Conservation (phyloP, 73 alveolate species). For the Durusdinium trenchii region DNA sequence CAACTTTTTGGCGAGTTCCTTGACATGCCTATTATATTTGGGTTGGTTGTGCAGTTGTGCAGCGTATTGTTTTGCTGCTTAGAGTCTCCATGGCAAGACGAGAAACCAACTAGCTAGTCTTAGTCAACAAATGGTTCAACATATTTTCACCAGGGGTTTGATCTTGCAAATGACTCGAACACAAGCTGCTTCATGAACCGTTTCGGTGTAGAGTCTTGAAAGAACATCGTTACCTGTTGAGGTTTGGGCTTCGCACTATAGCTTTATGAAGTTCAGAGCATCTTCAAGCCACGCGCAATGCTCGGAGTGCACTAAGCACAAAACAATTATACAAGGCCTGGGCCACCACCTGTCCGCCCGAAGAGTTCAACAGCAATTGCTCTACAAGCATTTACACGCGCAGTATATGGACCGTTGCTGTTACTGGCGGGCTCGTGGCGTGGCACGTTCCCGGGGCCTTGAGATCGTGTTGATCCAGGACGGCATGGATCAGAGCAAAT, state of each 20-base stretch:
- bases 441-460: neutral
- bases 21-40: too few relatives aligned
- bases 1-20: conserved; percentile 45
- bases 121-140: too few relatives aligned
- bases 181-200: too few relatives aligned
- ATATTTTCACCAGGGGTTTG: too few relatives aligned
- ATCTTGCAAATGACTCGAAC: too few relatives aligned
- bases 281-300: neutral
- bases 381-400: neutral
- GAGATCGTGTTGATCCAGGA: neutral
- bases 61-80: too few relatives aligned
- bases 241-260: neutral
- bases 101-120: too few relatives aligned
- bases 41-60: too few relatives aligned
- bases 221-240: too few relatives aligned
- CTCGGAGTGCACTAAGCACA: neutral
- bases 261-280: neutral
- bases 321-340: neutral
- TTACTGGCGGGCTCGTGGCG: neutral
- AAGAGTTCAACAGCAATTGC: neutral
- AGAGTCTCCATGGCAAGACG: too few relatives aligned
- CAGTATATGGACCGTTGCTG: neutral
- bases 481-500: conserved; percentile 4
- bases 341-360: neutral
- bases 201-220: too few relatives aligned